Percentiles rank a stretch among this genome's conserved stretches.
phyloP scores from a whole-genome alignment of 148 eudicot genomes.

The Oxyria digyna region DNA sequence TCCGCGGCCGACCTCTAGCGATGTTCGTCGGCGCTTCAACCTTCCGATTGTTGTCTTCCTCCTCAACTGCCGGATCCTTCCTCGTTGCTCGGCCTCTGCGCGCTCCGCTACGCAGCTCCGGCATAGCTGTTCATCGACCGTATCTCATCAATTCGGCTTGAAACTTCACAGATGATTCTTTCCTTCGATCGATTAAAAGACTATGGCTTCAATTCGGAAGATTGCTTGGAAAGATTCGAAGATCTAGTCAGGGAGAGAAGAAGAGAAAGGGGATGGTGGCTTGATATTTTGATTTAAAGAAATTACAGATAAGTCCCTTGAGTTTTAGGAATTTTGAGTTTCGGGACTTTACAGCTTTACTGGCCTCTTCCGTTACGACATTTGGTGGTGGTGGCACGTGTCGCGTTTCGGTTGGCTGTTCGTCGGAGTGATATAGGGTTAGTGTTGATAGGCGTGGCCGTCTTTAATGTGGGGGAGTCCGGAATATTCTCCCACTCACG shows the following conservation, averaged over 20 bases:
- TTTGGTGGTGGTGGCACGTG: not conserved
- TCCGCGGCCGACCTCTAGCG: constrained; percentile 14
- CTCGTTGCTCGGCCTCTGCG: constrained; percentile 54
- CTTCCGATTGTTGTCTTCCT: constrained; percentile 2
- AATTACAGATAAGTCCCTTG: not conserved
- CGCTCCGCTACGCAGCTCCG: constrained; percentile 44
- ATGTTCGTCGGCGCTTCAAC: constrained; percentile 25
- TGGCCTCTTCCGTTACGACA: not conserved
- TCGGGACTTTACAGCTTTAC: not conserved
- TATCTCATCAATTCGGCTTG: not conserved
- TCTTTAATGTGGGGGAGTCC: not conserved
- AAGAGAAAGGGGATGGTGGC: not conserved
- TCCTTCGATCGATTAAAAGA: not conserved
- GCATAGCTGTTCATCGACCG: constrained; percentile 48
- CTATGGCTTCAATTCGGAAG: not conserved
- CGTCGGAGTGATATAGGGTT: not conserved
- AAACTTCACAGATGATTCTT: not conserved
- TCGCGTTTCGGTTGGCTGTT: not conserved
- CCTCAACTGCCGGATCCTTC: constrained; percentile 21
- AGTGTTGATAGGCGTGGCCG: not conserved
- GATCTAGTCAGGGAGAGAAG: no score
- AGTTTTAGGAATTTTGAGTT: not conserved
- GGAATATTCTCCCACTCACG: not conserved
- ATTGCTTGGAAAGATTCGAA: not conserved
- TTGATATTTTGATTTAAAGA: not conserved